A percentile compares a stretch with the other conserved stretches of the same genome.
phyloP scores from a whole-genome alignment of 495 filamentous ascomycete genomes.

The Penicillium cinerascens region DNA sequence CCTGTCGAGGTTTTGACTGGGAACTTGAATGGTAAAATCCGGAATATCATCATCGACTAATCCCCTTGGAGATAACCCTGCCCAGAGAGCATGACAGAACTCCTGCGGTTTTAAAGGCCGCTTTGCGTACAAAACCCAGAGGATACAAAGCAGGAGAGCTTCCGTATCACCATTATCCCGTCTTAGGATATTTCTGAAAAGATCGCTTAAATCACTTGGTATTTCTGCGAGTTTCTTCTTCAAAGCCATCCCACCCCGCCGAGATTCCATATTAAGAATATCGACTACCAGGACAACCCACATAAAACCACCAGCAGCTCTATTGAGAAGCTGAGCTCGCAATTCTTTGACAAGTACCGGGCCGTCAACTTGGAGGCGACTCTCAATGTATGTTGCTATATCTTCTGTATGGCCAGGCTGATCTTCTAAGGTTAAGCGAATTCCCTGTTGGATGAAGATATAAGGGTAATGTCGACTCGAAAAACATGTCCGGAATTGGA shows the following conservation, averaged over 20 bases:
- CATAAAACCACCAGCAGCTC: constrained; percentile 45
- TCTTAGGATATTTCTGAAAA: constrained; percentile 40
- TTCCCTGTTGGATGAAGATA: constrained; percentile 34
- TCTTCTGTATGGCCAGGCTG: constrained; percentile 28
- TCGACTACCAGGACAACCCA: constrained; percentile 46
- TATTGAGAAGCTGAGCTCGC: constrained; percentile 28
- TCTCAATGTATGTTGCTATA: constrained; percentile 20
- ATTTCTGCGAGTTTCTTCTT: constrained; percentile 30
- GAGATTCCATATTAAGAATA: constrained; percentile 41
- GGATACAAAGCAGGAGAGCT: constrained; percentile 29
- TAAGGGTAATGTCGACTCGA: constrained; percentile 52
- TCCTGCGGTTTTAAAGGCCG: constrained; percentile 27
- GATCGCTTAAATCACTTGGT: constrained; percentile 29
- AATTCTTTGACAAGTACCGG: constrained; percentile 11
- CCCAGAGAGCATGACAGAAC: constrained; percentile 32
- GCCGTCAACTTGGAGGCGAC: constrained; percentile 19
- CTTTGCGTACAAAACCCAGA: constrained; percentile 36
- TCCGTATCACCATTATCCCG: constrained; percentile 26
- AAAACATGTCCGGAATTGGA: constrained; percentile 35
- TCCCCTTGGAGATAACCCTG: constrained; percentile 11
- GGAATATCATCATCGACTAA: constrained; percentile 13
- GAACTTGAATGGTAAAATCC: not conserved
- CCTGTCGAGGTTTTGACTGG: not conserved
- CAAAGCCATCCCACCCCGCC: constrained; percentile 18
- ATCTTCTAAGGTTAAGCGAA: constrained; percentile 26